phyloP scores from a whole-genome alignment of 495 filamentous ascomycete genomes.

The Daldinia bambusicola region DNA sequence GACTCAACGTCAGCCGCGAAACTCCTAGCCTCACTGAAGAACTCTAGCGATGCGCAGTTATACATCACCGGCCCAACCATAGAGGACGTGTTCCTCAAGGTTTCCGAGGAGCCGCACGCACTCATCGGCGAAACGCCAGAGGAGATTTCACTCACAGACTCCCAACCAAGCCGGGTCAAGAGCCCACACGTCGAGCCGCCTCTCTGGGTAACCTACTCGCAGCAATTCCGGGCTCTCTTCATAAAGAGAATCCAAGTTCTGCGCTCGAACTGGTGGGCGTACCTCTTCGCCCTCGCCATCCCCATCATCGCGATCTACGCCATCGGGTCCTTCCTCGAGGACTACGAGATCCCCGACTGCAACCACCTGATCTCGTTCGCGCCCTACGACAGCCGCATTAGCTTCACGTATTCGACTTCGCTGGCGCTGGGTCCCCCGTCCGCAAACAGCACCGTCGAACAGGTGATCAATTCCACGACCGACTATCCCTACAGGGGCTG shows the following conservation, averaged over 20 bases:
- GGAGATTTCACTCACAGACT: constrained; percentile 34
- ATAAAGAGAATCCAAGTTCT: constrained; percentile 73
- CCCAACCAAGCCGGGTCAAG: constrained; percentile 32
- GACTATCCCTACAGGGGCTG: constrained; percentile 5
- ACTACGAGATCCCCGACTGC: constrained; percentile 48
- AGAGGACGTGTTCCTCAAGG: constrained; percentile 77
- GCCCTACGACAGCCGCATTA: constrained; percentile 9
- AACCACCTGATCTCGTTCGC: constrained; percentile 23
- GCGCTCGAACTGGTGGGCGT: constrained; percentile 71
- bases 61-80: constrained; percentile 76
- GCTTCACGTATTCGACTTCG: not conserved
- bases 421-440: constrained; percentile 28
- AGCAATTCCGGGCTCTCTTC: constrained; percentile 73
- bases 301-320: constrained; percentile 63
- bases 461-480: constrained; percentile 20
- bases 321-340: constrained; percentile 54
- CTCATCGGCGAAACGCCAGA: constrained; percentile 39
- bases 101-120: constrained; percentile 66
- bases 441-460: constrained; percentile 24
- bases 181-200: constrained; percentile 25
- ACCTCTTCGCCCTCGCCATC: constrained; percentile 68
- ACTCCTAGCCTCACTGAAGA: constrained; percentile 66
- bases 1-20: constrained; percentile 64
- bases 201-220: constrained; percentile 52
- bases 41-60: constrained; percentile 64